Evolutionary conservation across 805 yeast species (phyloP).

Genomic region (Maudiozyma bulderi): DNA sequence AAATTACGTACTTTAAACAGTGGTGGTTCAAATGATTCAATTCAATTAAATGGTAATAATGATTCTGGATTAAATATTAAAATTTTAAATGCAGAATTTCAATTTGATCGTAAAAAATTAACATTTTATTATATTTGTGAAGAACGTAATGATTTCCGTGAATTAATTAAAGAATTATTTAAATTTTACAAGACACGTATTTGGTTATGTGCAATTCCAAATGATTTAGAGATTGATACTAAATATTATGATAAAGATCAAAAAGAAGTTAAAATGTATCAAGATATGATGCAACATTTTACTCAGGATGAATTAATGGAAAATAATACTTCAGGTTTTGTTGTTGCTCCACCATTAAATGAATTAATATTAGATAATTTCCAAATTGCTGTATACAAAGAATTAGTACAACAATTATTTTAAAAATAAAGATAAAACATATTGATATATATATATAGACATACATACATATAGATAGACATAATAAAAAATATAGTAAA

Average conservation of each 20-base stretch:
- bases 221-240: slow-evolving; percentile 24
- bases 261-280: slow-evolving; percentile 26
- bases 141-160: slow-evolving; percentile 64
- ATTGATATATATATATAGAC: neutral
- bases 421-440: neutral
- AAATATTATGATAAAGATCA: slow-evolving; percentile 25
- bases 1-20: slow-evolving; percentile 35
- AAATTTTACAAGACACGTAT: slow-evolving; percentile 70
- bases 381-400: slow-evolving; percentile 30
- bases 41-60: slow-evolving; percentile 5
- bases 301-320: slow-evolving; percentile 19
- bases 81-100: slow-evolving; percentile 69
- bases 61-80: slow-evolving; percentile 38
- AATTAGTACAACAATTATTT: slow-evolving; percentile 23
- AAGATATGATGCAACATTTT: slow-evolving; percentile 28
- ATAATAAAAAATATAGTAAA: neutral
- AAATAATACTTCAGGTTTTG: slow-evolving; percentile 11
- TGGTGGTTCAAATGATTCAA: neutral
- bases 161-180: slow-evolving; percentile 62
- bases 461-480: neutral
- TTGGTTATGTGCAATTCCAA: slow-evolving; percentile 70
- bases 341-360: slow-evolving; percentile 23
- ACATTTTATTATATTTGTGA: slow-evolving; percentile 61
- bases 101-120: slow-evolving; percentile 69
- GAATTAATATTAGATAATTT: slow-evolving; percentile 27